phyloP scores from a whole-genome alignment of 2,329 filamentous ascomycete genomes.

The Ambrosiella xylebori region DNA sequence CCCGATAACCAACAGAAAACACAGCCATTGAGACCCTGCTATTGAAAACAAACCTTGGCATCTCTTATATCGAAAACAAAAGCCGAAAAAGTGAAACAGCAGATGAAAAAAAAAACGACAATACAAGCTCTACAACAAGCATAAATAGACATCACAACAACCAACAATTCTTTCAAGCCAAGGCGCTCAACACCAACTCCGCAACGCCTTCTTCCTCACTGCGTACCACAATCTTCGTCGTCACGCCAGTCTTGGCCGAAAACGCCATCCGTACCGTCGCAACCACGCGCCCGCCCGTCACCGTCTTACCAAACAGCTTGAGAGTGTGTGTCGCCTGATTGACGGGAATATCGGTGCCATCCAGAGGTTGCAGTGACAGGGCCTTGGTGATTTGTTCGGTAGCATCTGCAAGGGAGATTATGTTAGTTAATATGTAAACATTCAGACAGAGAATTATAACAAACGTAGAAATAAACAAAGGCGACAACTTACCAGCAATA shows the following conservation, averaged over 20 bases:
- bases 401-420: conserved; percentile 43
- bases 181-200: conserved; percentile 63
- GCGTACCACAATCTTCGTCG: conserved; percentile 83
- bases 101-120: background rate
- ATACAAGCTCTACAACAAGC: background rate
- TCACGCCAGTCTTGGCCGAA: conserved; percentile 81
- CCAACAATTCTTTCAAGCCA: conserved; percentile 44
- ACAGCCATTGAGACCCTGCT: background rate
- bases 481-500: conserved; percentile 56
- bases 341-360: conserved; percentile 81
- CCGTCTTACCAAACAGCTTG: conserved; percentile 90
- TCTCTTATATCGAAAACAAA: background rate
- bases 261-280: conserved; percentile 83
- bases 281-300: conserved; percentile 76
- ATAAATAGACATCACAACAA: background rate
- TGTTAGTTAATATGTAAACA: conserved; percentile 15
- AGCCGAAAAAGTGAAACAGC: background rate
- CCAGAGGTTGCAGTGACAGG: conserved; percentile 79
- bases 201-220: conserved; percentile 89
- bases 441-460: background rate
- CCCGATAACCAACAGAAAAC: background rate
- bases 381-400: conserved; percentile 78
- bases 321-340: conserved; percentile 83
- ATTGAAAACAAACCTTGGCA: background rate
- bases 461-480: background rate